Evolutionary conservation across 495 filamentous ascomycete genomes (phyloP).

Genomic region (Pseudevernia furfuracea): DNA sequence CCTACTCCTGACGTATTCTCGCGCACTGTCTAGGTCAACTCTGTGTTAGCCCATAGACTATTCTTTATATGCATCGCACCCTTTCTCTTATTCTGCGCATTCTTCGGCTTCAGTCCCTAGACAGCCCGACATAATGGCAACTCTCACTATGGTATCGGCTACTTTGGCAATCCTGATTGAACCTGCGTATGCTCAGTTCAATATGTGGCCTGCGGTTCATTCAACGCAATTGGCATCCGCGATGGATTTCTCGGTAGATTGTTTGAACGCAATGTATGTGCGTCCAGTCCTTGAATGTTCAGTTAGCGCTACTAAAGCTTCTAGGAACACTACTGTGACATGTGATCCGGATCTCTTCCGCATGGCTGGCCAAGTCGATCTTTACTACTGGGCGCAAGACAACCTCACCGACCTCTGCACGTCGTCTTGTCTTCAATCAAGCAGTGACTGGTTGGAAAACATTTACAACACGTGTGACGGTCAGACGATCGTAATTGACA

Average conservation of each 20-base stretch:
- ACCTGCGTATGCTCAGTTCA: neutral
- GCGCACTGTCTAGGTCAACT: too few relatives aligned
- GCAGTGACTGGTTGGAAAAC: neutral
- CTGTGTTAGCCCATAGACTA: too few relatives aligned
- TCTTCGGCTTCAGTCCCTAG: too few relatives aligned
- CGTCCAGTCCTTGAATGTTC: neutral
- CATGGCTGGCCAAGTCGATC: slow-evolving; percentile 1
- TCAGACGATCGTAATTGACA: neutral
- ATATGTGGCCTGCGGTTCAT: neutral
- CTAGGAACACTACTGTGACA: slow-evolving; percentile 7
- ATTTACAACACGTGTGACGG: neutral
- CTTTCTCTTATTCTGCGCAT: too few relatives aligned
- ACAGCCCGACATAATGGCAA: neutral
- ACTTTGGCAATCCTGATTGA: neutral
- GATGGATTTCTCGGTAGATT: neutral
- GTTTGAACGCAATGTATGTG: neutral
- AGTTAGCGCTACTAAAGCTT: neutral
- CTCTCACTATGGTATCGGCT: neutral
- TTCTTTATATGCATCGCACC: too few relatives aligned
- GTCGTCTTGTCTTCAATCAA: neutral
- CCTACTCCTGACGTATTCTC: too few relatives aligned
- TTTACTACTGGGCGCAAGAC: neutral
- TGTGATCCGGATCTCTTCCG: slow-evolving; percentile 10
- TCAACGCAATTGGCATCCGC: neutral
- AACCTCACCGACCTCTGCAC: slow-evolving; percentile 11